A percentile compares a stretch with the other conserved stretches of the same genome.
Evolutionary conservation across 768 basidiomycete species (phyloP).

Genomic region (Russula sp.): DNA sequence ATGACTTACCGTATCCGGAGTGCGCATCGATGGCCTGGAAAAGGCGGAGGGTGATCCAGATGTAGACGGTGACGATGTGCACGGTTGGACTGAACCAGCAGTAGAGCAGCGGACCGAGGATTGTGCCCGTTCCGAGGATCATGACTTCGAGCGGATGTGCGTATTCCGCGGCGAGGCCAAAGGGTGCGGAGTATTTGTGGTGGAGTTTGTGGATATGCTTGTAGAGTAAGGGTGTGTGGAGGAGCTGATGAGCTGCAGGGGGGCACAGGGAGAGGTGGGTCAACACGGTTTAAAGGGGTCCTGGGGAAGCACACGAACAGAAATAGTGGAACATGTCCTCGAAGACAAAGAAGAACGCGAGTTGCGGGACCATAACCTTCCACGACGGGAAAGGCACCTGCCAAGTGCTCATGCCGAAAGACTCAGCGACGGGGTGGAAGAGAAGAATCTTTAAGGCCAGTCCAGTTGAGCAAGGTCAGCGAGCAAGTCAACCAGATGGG

Average conservation of each 20-base stretch:
- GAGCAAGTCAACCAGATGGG: not conserved
- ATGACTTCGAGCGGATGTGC: conserved; percentile 96
- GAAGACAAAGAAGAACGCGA: conserved; percentile 87
- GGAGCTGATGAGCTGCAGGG: conserved; percentile 69
- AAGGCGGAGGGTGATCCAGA: conserved; percentile 89
- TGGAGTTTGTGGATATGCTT: conserved; percentile 95
- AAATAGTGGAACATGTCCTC: conserved; percentile 96
- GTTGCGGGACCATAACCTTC: conserved; percentile 63
- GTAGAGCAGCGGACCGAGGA: conserved; percentile 82
- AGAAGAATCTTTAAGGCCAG: conserved; percentile 61
- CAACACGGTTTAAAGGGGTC: not conserved
- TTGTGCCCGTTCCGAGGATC: conserved; percentile 88
- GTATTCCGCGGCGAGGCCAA: conserved; percentile 96
- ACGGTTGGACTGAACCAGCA: conserved; percentile 68
- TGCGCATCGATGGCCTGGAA: conserved; percentile 98
- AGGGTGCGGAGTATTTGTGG: conserved; percentile 95
- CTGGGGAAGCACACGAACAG: conserved; percentile 35
- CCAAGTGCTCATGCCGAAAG: conserved; percentile 84
- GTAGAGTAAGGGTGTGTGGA: conserved; percentile 81
- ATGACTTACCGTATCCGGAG: conserved; percentile 74
- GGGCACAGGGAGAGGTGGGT: not conserved
- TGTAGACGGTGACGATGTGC: conserved; percentile 88
- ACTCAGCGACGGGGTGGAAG: conserved; percentile 86
- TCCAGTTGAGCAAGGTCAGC: not conserved
- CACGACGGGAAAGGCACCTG: conserved; percentile 85